phyloP scores from a whole-genome alignment of 495 filamentous ascomycete species.

The Neurospora pannonica region DNA sequence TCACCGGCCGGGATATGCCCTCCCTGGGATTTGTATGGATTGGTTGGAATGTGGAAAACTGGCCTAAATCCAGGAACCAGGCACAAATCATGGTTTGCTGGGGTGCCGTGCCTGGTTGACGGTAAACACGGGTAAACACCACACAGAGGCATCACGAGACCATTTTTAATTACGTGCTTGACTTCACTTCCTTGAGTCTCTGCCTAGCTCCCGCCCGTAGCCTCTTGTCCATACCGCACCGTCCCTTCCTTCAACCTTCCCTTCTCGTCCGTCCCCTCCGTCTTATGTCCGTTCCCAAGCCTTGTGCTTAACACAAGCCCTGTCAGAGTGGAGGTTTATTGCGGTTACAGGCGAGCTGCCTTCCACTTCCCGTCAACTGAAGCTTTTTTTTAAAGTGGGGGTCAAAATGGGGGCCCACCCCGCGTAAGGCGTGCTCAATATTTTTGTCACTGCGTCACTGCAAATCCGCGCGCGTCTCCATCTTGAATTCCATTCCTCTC shows the following conservation, averaged over 20 bases:
- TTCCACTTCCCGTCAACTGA: neutral
- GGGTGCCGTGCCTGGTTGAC: neutral
- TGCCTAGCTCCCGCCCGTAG: neutral
- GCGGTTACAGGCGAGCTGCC: neutral
- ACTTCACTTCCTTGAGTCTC: neutral
- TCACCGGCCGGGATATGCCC: neutral
- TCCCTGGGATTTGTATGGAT: neutral
- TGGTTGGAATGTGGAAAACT: neutral
- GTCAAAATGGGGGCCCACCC: neutral
- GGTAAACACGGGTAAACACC: neutral
- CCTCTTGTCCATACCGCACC: neutral
- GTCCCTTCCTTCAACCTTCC: neutral
- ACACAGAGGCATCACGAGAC: neutral
- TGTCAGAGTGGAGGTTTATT: neutral
- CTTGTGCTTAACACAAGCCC: neutral
- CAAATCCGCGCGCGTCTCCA: neutral
- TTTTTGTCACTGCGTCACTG: neutral
- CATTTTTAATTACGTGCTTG: neutral
- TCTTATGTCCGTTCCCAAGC: neutral
- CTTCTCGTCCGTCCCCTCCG: neutral
- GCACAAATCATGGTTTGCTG: neutral
- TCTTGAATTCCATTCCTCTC: neutral
- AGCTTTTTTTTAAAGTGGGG: neutral
- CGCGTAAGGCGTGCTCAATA: neutral
- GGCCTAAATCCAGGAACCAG: neutral